Percentiles rank a stretch among this genome's conserved stretches.
phyloP scores from a whole-genome alignment of 257 asterid species.

The Nicotiana sylvestris region DNA sequence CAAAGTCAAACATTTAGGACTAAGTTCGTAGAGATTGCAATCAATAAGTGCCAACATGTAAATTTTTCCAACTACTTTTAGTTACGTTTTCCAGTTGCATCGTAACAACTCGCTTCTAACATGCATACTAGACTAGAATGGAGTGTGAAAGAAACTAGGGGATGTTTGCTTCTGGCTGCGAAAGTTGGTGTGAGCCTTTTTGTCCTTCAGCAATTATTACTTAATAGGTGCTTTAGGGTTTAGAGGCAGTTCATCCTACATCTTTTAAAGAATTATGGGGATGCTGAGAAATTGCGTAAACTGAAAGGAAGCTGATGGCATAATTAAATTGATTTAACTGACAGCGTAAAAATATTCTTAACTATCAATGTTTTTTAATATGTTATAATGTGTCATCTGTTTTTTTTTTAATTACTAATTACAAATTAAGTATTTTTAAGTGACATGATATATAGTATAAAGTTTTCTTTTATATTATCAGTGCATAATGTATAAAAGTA shows the following conservation, averaged over 20 bases:
- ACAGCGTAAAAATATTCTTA: no score
- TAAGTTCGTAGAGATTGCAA: not conserved
- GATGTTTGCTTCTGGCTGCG: constrained; percentile 57
- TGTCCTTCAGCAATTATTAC: not conserved
- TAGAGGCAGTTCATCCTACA: not conserved
- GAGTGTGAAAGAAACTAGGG: constrained; percentile 24
- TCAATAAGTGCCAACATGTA: not conserved
- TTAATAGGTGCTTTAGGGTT: constrained; percentile 19
- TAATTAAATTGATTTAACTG: not conserved
- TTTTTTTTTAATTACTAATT: not conserved
- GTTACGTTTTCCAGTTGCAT: not conserved
- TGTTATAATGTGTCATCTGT: not conserved
- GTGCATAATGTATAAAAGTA: no score
- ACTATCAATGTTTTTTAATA: not conserved
- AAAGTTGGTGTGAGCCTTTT: constrained; percentile 21
- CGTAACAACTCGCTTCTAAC: not conserved
- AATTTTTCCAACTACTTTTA: not conserved
- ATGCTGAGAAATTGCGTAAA: constrained; percentile 45
- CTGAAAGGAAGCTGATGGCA: constrained; percentile 32
- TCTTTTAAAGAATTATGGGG: constrained; percentile 31
- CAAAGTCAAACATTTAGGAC: not conserved
- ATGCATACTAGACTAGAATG: not conserved
- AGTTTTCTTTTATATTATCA: no score
- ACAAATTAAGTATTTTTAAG: not conserved
- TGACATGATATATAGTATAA: no score